phyloP scores from a whole-genome alignment of 2,329 filamentous ascomycete genomes.

The Pyrenochaeta sp. region DNA sequence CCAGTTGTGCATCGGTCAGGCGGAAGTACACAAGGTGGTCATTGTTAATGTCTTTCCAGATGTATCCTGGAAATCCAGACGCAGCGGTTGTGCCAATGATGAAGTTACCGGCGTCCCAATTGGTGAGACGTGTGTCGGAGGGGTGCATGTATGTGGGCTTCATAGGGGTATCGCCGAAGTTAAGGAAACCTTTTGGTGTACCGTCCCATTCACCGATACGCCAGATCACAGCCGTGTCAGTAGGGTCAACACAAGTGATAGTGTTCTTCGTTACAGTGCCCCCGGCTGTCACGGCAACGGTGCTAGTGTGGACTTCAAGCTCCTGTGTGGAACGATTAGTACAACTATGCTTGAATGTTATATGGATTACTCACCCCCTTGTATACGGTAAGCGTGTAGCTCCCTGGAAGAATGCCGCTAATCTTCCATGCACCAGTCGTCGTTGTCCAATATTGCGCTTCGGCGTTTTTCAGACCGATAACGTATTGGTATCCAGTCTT shows the following conservation, averaged over 20 bases:
- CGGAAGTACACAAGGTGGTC: constrained; percentile 54
- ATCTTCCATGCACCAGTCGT: constrained; percentile 61
- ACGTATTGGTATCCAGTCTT: constrained; percentile 52
- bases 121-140: constrained; percentile 41
- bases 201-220: constrained; percentile 72
- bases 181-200: constrained; percentile 65
- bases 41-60: constrained; percentile 56
- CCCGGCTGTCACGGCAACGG: constrained; percentile 56
- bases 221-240: constrained; percentile 61
- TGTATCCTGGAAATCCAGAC: constrained; percentile 51
- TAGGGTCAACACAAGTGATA: constrained; percentile 56
- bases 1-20: constrained; percentile 26
- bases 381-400: constrained; percentile 70
- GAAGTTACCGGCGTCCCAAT: constrained; percentile 30
- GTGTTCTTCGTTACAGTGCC: constrained; percentile 59
- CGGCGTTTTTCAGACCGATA: constrained; percentile 47
- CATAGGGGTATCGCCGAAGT: constrained; percentile 54
- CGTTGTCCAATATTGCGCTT: constrained; percentile 51
- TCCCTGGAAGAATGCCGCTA: constrained; percentile 69
- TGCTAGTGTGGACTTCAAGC: constrained; percentile 44
- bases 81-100: constrained; percentile 25
- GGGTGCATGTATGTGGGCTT: constrained; percentile 56
- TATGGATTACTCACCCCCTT: constrained; percentile 48
- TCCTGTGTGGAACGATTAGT: constrained; percentile 16
- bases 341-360: not conserved